Base-by-base conservation (phyloP, 2,329 filamentous ascomycete species). In the Alternaria ethzedia region DNA sequence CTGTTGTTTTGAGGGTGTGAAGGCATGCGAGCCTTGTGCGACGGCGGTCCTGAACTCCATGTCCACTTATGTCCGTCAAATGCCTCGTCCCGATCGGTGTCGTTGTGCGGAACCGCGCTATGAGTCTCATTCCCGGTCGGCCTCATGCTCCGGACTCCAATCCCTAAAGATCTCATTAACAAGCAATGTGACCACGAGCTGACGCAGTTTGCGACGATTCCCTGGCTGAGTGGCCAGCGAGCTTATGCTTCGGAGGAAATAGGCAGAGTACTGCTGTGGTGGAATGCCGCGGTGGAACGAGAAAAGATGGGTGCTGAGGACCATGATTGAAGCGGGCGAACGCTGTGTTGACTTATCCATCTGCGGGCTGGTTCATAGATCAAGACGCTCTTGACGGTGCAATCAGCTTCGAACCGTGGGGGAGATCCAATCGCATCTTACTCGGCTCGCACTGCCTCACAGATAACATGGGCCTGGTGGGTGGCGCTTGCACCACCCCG, bases 21-120 rank as follows among this genome's bases (percentile, higher is more conserved):
- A 58, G 43, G 43, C 51, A 93, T 91, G 78, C 92, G 89, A 70
- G 86, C 86, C 87, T 63, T 63, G 61, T 59, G 52, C 43, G 44
- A 66, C 63, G 50, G 30, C 58, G 88, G 92, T 32, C 15, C 59
- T 52, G 61, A 25, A 86, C 59, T 85, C 85, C 68, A 86, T 85
- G 70, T 86, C 86, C 59, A 86, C 84, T 74, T 84, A 86, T 46
- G 80, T 83, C 55, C 83, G 84, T 30, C 84, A 81, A 82, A 23
- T 79, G 76, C 23, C 82, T 82, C 65, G 83, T 83, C 69, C 86
- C 83, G 45, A 86, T 79, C 59, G 86, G 81, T 67, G 85, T 41
- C 36, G 66, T 5, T 83, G 84, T 77, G 85, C 52, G 52, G 49
- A 28, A 43, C 86, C 62, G 81, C 81, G 17, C 82, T 81, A 74